Percentiles rank a stretch among this genome's conserved stretches.
These are phyloP conservation scores for Helianthus tuberosus DNA, from an alignment of 129 eudicot genomes.

Conservation along the genomic window DNA sequence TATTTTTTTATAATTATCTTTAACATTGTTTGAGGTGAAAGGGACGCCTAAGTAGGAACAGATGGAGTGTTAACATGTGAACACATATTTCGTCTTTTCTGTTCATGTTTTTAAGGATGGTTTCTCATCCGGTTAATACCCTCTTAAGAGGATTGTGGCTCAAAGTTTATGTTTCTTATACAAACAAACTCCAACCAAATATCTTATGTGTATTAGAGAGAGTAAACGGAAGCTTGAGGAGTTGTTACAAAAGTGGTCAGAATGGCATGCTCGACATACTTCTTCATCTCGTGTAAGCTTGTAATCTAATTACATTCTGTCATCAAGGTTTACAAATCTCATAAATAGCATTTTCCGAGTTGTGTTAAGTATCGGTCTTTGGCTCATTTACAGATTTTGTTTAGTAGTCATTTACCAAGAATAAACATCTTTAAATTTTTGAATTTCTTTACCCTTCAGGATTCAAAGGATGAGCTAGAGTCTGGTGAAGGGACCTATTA, in stretches of 20 bases:
- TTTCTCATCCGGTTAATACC: constrained; percentile 3
- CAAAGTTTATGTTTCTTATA: not conserved
- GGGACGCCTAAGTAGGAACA: constrained; percentile 21
- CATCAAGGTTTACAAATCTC: not conserved
- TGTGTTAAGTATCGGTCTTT: too few species aligned
- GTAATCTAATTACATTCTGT: not conserved
- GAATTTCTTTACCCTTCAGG: constrained; percentile 44
- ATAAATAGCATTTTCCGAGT: too few species aligned
- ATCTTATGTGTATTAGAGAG: constrained; percentile 53
- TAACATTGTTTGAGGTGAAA: constrained; percentile 6
- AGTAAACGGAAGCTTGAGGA: constrained; percentile 89
- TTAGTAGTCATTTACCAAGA: not conserved
- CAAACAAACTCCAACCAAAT: constrained; percentile 8
- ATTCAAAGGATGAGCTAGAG: constrained; percentile 48
- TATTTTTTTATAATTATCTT: constrained; percentile 8
- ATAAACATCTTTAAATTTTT: not conserved
- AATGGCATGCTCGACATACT: constrained; percentile 71
- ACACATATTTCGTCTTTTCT: not conserved
- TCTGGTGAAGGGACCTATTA: constrained; percentile 90
- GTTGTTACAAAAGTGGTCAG: constrained; percentile 88
- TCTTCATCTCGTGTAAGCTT: constrained; percentile 50
- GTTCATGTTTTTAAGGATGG: not conserved
- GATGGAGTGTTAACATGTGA: constrained; percentile 14
- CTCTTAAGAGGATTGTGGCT: constrained; percentile 7
- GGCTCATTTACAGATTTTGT: not conserved